Evolutionary conservation across 2,329 filamentous ascomycete species (phyloP).

Genomic region (Lachnellula occidentalis): DNA sequence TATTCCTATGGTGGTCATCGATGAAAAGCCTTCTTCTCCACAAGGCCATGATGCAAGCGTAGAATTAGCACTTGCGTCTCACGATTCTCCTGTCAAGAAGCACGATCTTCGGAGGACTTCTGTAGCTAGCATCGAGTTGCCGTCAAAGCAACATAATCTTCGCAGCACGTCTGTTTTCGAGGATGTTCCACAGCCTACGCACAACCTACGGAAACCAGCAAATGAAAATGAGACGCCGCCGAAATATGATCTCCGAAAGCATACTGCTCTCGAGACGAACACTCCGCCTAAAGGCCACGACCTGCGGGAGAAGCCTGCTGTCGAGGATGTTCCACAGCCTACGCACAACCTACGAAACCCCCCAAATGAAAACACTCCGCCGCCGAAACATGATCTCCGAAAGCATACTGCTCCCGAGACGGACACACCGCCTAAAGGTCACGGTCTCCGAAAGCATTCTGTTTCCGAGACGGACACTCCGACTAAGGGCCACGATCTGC

Average conservation of each 20-base stretch:
- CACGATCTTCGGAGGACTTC: constrained; percentile 13
- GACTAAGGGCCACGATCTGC: constrained; percentile 19
- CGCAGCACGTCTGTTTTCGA: neutral
- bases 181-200: neutral
- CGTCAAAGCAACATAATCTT: constrained; percentile 1
- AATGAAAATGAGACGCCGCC: neutral
- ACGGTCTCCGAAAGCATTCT: constrained; percentile 16
- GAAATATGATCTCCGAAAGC: neutral
- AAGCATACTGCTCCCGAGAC: neutral
- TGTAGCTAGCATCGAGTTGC: neutral
- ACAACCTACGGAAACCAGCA: neutral
- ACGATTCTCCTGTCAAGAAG: constrained; percentile 22
- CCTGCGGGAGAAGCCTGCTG: constrained; percentile 7
- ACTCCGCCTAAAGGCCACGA: constrained; percentile 22
- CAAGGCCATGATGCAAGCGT: constrained; percentile 29
- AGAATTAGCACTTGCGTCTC: constrained; percentile 25
- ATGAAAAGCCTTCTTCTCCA: constrained; percentile 14
- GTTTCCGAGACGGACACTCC: constrained; percentile 11
- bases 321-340: neutral
- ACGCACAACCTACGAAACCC: neutral
- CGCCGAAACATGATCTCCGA: neutral
- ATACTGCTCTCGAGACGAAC: neutral
- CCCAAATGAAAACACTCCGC: neutral
- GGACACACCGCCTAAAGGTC: constrained; percentile 18
- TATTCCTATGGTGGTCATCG: constrained; percentile 18